These are phyloP conservation scores for Mycosphaerelloides madeirae DNA, from an alignment of 2,329 filamentous ascomycete species.

Conservation along the genomic window DNA sequence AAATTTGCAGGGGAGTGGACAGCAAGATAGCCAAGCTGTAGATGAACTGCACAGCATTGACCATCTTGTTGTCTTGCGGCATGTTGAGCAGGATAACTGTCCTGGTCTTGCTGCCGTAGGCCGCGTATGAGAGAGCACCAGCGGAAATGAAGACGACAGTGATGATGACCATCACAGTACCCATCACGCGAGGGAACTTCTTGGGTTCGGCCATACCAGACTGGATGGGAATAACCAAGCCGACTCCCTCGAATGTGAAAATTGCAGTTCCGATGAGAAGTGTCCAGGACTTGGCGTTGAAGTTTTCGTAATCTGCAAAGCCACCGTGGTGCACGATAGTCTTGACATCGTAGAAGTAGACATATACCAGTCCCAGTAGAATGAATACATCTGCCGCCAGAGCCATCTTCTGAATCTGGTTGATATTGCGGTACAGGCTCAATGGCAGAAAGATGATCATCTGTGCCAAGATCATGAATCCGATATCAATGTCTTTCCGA, in stretches of 20 bases:
- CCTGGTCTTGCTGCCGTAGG: conserved; percentile 90
- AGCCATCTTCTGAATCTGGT: conserved; percentile 92
- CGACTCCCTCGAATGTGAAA: conserved; percentile 97
- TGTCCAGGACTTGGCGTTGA: conserved; percentile 91
- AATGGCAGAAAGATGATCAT: conserved; percentile 93
- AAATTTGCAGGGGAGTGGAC: conserved; percentile 92
- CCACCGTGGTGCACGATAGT: conserved; percentile 71
- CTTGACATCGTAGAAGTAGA: conserved; percentile 91
- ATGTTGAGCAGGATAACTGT: conserved; percentile 95
- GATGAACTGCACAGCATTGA: conserved; percentile 92
- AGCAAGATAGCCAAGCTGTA: conserved; percentile 97
- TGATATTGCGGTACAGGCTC: conserved; percentile 90
- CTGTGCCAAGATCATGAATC: conserved; percentile 87
- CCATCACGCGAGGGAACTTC: conserved; percentile 86
- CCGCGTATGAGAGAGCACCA: conserved; percentile 90
- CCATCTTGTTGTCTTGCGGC: conserved; percentile 89
- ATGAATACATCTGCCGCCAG: conserved; percentile 94
- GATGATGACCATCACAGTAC: conserved; percentile 90
- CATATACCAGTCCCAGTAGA: conserved; percentile 81
- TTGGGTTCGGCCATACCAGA: conserved; percentile 89
- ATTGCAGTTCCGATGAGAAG: conserved; percentile 98
- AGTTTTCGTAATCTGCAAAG: conserved; percentile 78
- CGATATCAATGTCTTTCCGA: conserved; percentile 77
- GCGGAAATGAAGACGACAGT: conserved; percentile 85
- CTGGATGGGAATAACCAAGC: conserved; percentile 95